Base-by-base conservation (phyloP, 805 yeast species). In the Monosporozyma solicola region DNA sequence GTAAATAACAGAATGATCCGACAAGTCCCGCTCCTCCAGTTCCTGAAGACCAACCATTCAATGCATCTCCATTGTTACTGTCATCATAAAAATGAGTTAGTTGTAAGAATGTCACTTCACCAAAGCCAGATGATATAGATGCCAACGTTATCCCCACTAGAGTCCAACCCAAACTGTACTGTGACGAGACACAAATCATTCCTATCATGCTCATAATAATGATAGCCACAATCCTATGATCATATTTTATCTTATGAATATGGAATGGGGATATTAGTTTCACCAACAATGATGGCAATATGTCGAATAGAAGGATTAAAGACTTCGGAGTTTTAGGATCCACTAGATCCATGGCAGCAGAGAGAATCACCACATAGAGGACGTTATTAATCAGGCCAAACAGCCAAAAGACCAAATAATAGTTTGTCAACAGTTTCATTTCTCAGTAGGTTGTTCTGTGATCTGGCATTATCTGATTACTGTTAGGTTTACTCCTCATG, bases 21-120 rank as follows among this genome's bases (percentile, higher is more conserved):
- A 80, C 77, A 5, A 92, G 67, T 0, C 99, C 99, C 1, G 99
- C 98, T 20, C 89, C 95, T 3, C 99, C 98, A 0, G 98, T 92
- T 1, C 99, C 99, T 7, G 90, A 80, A 22, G 96, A 86, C 81
- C 95, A 92, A 0, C 95, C 97, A 49, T 84, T 81, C 47, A 92
- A 72, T 3, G 95, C 74, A 35, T 33, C 29, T 3, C 31, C 46
- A 24, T 43, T 24, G 2, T 11, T 24, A n/a, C 65, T 59, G 16
- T 74, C 74, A 20, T 74, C 76, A 66, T 82, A 89, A 60, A 74
- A 84, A 64, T 91, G 96, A 1, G 97, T 88, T 67, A 92, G 71
- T 65, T 87, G 96, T 45, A 92, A 70, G 59, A 92, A 92, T 0
- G 97, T 87, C 5, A 87, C 73, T 65, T 92, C 99, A 0, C 99